phyloP scores from a whole-genome alignment of 169 alveolate species.

The Besnoitia besnoiti region DNA sequence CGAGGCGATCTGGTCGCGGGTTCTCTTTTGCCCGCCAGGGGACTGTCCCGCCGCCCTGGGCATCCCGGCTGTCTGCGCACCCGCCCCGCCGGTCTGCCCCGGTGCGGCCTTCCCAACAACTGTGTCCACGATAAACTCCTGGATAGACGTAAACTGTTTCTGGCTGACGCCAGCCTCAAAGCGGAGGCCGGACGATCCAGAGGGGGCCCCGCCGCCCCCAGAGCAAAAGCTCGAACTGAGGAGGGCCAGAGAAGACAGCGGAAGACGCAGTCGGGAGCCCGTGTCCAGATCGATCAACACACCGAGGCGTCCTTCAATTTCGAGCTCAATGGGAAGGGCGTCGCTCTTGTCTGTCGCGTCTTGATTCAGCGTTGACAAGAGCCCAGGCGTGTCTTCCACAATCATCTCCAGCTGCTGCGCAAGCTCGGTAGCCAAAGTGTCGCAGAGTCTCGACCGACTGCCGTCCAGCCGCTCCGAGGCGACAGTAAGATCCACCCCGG shows the following conservation, averaged over 20 bases:
- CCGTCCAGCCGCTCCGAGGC: conserved; percentile 27
- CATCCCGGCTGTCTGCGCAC: not conserved
- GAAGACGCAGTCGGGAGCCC: not conserved
- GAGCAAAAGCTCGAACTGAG: conserved; percentile 5
- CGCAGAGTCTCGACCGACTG: not conserved
- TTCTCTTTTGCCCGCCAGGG: not conserved
- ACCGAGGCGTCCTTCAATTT: conserved; percentile 33
- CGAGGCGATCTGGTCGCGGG: not conserved
- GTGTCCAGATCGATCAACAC: conserved; percentile 1
- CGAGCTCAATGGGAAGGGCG: conserved; percentile 14
- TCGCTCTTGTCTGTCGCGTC: not conserved
- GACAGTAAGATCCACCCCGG: not conserved
- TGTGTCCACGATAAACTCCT: not conserved
- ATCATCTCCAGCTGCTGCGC: conserved; percentile 33
- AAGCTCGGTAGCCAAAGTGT: not conserved
- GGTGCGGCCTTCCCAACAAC: not conserved
- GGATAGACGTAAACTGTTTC: not conserved
- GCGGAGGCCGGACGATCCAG: not conserved
- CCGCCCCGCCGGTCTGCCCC: not conserved
- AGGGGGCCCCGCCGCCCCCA: not conserved
- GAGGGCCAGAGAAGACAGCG: conserved; percentile 2
- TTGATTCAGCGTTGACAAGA: not conserved
- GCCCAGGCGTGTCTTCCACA: not conserved
- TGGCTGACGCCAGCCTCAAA: conserved; percentile 24
- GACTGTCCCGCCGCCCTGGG: not conserved